phyloP scores from a whole-genome alignment of 1,284 basidiomycete species.

The Malassezia pachydermatis region DNA sequence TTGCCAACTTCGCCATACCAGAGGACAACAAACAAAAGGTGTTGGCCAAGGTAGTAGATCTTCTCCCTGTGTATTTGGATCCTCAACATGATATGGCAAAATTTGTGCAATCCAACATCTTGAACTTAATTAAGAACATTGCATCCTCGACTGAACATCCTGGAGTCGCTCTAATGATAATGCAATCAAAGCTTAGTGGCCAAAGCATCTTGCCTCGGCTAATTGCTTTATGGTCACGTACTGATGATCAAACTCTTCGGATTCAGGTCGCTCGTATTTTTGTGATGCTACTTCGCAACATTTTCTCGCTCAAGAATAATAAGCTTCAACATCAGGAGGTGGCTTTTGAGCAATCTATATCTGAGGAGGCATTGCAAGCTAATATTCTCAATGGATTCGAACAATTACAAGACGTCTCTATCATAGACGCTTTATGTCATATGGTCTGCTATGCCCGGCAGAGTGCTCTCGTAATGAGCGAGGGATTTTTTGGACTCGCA shows the following conservation, averaged over 20 bases:
- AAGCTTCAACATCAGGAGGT: neutral
- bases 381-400: neutral
- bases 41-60: slow-evolving; percentile 21
- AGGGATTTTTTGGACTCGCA: slow-evolving; percentile 72
- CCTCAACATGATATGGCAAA: slow-evolving; percentile 31
- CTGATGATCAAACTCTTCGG: slow-evolving; percentile 55
- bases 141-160: slow-evolving; percentile 54
- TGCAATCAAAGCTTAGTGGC: neutral
- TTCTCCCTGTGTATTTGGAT: slow-evolving; percentile 20
- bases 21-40: slow-evolving; percentile 28
- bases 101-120: slow-evolving; percentile 72
- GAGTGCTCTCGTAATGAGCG: slow-evolving; percentile 76
- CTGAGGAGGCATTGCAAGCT: too few relatives aligned
- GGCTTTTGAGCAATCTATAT: too few relatives aligned
- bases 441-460: slow-evolving; percentile 66
- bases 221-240: neutral
- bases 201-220: neutral
- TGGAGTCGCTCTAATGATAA: slow-evolving; percentile 56
- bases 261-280: slow-evolving; percentile 81
- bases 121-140: slow-evolving; percentile 78
- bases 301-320: slow-evolving; percentile 20
- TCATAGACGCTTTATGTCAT: slow-evolving; percentile 55
- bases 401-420: slow-evolving; percentile 1
- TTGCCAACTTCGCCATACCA: slow-evolving; percentile 40
- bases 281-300: slow-evolving; percentile 60